Evolutionary conservation across 441 rosid genomes (phyloP), one percentile per base, ranked within the genome.

Genomic region (Theobroma grandiflorum): DNA sequence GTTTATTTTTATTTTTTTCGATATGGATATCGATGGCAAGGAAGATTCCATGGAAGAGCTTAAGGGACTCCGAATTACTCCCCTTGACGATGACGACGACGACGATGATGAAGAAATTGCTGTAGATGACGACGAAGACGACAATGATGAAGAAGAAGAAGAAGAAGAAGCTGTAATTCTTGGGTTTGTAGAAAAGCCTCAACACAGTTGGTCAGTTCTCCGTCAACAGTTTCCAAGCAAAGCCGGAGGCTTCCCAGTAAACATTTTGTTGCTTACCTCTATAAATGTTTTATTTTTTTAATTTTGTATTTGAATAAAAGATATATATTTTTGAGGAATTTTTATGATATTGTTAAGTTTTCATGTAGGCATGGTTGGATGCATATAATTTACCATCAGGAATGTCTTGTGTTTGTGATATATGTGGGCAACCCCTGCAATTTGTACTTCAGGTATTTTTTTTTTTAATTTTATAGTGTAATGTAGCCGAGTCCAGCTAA

Each of bases 191-290:
- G 93, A 93, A 78, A 94, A 90, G 82, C 93, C 98, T 12, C 84
- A 68, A 70, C 74, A 84, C 61, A 2, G 18, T 9, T 90, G 95
- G 94, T 95, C 91, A 6, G 91, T 78, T 75, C 93, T 89, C 42
- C 91, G 96, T 12, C 97, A 92, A 26, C 80, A 88, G 7, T 95
- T 92, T 86, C 99, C 98, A 52, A 90, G 90, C 89, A 90, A 92
- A 84, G 94, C 98, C 57, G 99, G 98, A 68, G 97, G 95, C 79
- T 76, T 86, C 35, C 98, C 99, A 83, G 99, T 94, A 88, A 14
- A 66, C 52, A 20, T 1, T 37, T n/a, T 40, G 74, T 57, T 10
- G 10, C 47, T 73, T 35, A 4, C 15, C 43, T 6, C 71, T 22
- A 18, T 18, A 18, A 18, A n/a, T 55, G 26, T 72, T 22, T 57